A percentile compares a stretch with the other conserved stretches of the same genome.
These are phyloP conservation scores for Vigna angularis DNA, from an alignment of 306 rosid genomes.

Conservation along the genomic window DNA sequence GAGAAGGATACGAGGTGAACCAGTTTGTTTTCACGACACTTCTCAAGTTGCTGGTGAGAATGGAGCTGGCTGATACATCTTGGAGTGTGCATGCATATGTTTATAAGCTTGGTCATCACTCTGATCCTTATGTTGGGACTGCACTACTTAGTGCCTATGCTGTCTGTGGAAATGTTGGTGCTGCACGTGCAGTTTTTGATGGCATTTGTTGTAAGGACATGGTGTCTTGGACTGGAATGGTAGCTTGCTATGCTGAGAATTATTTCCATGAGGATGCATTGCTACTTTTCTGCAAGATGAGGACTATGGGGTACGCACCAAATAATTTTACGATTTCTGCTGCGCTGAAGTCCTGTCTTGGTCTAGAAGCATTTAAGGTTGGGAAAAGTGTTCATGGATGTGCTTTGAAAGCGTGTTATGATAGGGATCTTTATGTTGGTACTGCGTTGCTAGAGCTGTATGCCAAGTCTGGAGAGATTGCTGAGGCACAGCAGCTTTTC, in stretches of 20 bases:
- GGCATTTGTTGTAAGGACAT: constrained; percentile 41
- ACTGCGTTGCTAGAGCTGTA: constrained; percentile 47
- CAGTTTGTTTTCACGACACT: constrained; percentile 48
- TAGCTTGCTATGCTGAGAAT: constrained; percentile 50
- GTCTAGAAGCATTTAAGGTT: constrained; percentile 36
- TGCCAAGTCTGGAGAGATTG: constrained; percentile 30
- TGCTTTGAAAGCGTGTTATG: constrained; percentile 46
- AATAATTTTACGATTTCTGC: constrained; percentile 36
- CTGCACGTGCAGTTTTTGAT: constrained; percentile 37
- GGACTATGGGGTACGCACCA: constrained; percentile 39
- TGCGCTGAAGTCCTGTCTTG: constrained; percentile 47
- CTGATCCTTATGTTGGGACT: constrained; percentile 44
- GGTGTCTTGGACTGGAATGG: constrained; percentile 55
- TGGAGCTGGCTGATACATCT: constrained; percentile 41
- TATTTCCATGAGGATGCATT: constrained; percentile 31
- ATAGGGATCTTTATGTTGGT: constrained; percentile 40
- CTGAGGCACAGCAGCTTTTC: constrained; percentile 29
- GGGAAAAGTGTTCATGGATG: constrained; percentile 49
- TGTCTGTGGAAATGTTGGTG: constrained; percentile 37
- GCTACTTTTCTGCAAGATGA: constrained; percentile 41
- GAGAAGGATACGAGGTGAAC: constrained; percentile 44
- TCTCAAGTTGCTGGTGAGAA: constrained; percentile 46
- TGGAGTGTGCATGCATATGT: constrained; percentile 33
- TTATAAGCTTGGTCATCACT: constrained; percentile 46
- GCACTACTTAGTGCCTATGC: constrained; percentile 46